Conservation (phyloP, 768 basidiomycete genomes). For the Mycena galericulata region DNA sequence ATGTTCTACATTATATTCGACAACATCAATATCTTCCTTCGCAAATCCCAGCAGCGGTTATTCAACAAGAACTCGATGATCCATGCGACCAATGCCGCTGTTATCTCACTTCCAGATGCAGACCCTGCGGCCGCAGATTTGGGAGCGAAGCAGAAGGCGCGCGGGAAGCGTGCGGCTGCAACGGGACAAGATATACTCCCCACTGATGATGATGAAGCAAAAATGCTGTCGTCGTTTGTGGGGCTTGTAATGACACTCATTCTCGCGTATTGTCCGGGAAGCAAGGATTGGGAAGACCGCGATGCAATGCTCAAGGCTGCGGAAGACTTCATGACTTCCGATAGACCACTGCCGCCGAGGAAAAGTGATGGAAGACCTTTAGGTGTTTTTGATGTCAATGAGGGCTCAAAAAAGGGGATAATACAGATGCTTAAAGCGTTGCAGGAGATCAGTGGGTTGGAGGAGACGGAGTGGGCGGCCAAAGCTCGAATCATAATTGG, state of each 20-base stretch:
- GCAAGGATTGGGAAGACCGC: constrained; percentile 24
- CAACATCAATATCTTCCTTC: constrained; percentile 48
- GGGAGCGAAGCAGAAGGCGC: constrained; percentile 15
- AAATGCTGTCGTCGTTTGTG: constrained; percentile 27
- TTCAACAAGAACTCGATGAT: constrained; percentile 45
- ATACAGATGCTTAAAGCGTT: constrained; percentile 40
- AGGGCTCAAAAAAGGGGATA: constrained; percentile 45
- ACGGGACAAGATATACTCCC: constrained; percentile 36
- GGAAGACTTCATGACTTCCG: constrained; percentile 28
- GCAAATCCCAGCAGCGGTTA: too few species aligned
- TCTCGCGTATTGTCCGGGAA: too few species aligned
- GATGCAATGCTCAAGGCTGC: constrained; percentile 19
- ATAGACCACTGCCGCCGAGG: constrained; percentile 37
- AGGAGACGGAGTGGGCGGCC: constrained; percentile 35
- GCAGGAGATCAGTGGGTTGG: constrained; percentile 32
- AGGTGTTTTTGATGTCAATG: constrained; percentile 45
- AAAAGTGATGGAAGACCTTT: constrained; percentile 42
- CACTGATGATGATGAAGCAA: constrained; percentile 31
- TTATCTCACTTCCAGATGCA: constrained; percentile 26
- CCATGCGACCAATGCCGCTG: constrained; percentile 40
- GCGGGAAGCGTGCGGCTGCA: constrained; percentile 33
- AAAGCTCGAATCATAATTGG: constrained; percentile 39
- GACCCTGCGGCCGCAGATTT: constrained; percentile 28
- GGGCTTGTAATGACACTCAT: constrained; percentile 27
- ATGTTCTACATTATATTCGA: constrained; percentile 41